Evolutionary conservation across 2,329 filamentous ascomycete species (phyloP).

Genomic region (Verticillium isaacii): DNA sequence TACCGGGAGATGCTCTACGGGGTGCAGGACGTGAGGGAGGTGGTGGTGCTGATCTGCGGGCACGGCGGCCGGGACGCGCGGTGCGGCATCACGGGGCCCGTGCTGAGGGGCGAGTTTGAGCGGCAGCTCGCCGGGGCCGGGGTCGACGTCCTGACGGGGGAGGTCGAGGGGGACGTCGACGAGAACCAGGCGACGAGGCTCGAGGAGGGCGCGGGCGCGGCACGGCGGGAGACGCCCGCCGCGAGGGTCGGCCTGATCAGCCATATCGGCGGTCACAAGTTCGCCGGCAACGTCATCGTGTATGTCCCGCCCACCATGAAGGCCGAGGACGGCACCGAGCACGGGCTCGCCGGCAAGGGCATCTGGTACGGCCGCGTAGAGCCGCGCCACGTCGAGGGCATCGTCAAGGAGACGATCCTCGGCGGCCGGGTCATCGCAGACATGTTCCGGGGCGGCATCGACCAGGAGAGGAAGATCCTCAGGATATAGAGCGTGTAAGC

Average conservation of each 20-base stretch:
- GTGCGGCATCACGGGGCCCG: conserved; percentile 76
- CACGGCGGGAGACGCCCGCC: conserved; percentile 18
- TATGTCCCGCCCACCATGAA: conserved; percentile 61
- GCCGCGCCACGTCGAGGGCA: conserved; percentile 69
- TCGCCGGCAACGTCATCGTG: conserved; percentile 78
- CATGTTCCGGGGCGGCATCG: conserved; percentile 67
- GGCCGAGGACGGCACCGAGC: conserved; percentile 32
- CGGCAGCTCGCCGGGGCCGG: conserved; percentile 46
- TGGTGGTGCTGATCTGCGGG: conserved; percentile 82
- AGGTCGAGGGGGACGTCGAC: conserved; percentile 33
- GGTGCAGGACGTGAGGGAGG: conserved; percentile 59
- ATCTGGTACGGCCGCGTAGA: conserved; percentile 82
- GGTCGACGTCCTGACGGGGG: conserved; percentile 41
- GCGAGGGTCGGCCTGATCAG: conserved; percentile 67
- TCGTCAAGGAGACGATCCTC: conserved; percentile 66
- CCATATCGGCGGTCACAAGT: conserved; percentile 82
- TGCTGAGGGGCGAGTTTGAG: conserved; percentile 68
- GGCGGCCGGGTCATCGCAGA: conserved; percentile 64
- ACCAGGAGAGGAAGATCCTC: conserved; percentile 46
- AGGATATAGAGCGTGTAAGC: conserved; percentile 23
- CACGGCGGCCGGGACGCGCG: conserved; percentile 77
- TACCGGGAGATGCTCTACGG: conserved; percentile 47
- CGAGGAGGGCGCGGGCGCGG: conserved; percentile 10
- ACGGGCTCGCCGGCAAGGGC: conserved; percentile 64
- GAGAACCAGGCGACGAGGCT: conserved; percentile 14